These are phyloP conservation scores for Eutypa lata DNA, from an alignment of 2,329 filamentous ascomycete genomes.

Conservation along the genomic window DNA sequence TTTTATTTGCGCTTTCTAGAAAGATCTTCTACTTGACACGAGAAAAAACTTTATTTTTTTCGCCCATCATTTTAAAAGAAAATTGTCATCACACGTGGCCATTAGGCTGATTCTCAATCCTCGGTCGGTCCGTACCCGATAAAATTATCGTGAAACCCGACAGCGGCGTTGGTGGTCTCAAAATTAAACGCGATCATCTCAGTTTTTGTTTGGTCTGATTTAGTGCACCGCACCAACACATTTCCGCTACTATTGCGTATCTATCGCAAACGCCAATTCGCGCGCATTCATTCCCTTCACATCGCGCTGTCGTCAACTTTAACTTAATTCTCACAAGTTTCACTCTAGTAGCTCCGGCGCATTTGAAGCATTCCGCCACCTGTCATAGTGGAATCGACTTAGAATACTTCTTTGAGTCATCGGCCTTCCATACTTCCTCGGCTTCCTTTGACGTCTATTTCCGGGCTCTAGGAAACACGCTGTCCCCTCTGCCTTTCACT, in stretches of 20 bases:
- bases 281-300: background rate
- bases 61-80: background rate
- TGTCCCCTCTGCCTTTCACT: constrained; percentile 3
- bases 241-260: constrained; percentile 1
- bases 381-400: background rate
- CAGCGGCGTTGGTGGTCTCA: constrained; percentile 12
- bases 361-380: background rate
- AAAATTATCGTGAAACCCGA: constrained; percentile 18
- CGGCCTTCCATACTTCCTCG: background rate
- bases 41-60: background rate
- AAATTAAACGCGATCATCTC: constrained; percentile 6
- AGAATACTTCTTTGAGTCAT: background rate
- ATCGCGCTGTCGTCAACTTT: constrained; percentile 1
- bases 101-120: background rate
- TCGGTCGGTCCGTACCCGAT: background rate
- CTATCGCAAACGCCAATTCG: constrained; percentile 2
- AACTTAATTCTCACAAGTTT: background rate
- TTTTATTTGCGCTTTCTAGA: background rate
- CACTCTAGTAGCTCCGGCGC: background rate
- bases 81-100: background rate
- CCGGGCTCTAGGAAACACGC: constrained; percentile 7
- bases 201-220: constrained; percentile 21
- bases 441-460: constrained; percentile 3
- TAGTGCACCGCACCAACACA: constrained; percentile 21
- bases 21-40: too few species aligned